Conservation (phyloP, 352 stramenopile genomes). For the Phytophthora megakarya region DNA sequence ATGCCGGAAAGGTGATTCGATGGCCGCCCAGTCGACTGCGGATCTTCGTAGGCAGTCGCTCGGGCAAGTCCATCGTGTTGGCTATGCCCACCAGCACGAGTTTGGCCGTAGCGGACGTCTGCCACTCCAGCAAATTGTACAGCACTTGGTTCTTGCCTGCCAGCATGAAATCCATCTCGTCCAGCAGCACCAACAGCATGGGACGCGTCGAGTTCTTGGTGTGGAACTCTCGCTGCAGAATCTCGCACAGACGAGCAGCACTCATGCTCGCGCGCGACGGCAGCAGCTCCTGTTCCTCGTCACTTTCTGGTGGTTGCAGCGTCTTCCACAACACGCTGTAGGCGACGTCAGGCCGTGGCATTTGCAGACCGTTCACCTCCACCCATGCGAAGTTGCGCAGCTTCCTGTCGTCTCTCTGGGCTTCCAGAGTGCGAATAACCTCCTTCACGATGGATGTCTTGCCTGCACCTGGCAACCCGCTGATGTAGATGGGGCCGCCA, state of each 20-base stretch:
- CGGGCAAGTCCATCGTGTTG: slow-evolving; percentile 82
- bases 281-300: slow-evolving; percentile 3
- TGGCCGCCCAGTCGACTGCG: slow-evolving; percentile 66
- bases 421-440: slow-evolving; percentile 56
- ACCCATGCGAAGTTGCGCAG: slow-evolving; percentile 62
- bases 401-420: slow-evolving; percentile 33
- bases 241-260: slow-evolving; percentile 46
- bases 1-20: slow-evolving; percentile 74
- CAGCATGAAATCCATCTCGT: slow-evolving; percentile 84
- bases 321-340: slow-evolving; percentile 72
- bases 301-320: slow-evolving; percentile 33
- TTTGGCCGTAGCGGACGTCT: slow-evolving; percentile 56
- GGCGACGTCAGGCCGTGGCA: slow-evolving; percentile 67
- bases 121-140: slow-evolving; percentile 85
- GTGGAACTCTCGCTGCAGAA: slow-evolving; percentile 57
- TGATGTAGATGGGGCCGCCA: slow-evolving; percentile 70
- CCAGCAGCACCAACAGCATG: slow-evolving; percentile 64
- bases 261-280: slow-evolving; percentile 21
- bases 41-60: slow-evolving; percentile 72
- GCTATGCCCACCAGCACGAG: slow-evolving; percentile 76
- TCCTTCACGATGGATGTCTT: slow-evolving; percentile 81
- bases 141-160: slow-evolving; percentile 75
- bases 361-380: slow-evolving; percentile 73
- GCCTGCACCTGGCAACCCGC: slow-evolving; percentile 63
- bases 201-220: slow-evolving; percentile 42